Evolutionary conservation across 75 land plant species (phyloP), one percentile per base, ranked within the genome.

Genomic region (Pinus tabuliformis): DNA sequence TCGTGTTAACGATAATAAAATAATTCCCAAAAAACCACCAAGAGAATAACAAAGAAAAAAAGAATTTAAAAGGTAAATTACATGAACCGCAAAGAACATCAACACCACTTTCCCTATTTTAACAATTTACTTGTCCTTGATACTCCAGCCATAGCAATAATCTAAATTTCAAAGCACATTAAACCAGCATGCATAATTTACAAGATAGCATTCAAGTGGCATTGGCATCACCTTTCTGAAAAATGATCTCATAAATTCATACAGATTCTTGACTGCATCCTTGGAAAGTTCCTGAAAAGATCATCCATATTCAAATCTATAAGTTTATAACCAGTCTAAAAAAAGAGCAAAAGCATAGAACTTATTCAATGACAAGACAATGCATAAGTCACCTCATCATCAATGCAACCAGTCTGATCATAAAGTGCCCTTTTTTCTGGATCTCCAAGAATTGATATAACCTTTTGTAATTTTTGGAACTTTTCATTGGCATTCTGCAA

Each of bases 401-500:
- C 97, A 56, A 84, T 77, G 70, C 90, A 89, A 36, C 99, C 99
- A 66, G 97, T 96, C 77, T 93, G 86, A 78, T 96, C 99, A 86
- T 96, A 96, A 3, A 96, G 45, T 58, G 89, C 89, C 24, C 97
- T 85, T 70, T 96, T 96, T 77, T 91, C 99, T 42, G 93, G 91
- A 84, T 96, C 92, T 26, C 99, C 99, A 77, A 96, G 89, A 80
- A 96, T 81, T 5, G 91, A 91, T 52, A 96, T 83, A 18, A 93
- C 97, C 81, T 88, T 88, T 66, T 93, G 99, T 77, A 96, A 75
- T 56, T 85, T 83, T 83, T 93, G 99, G 76, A 96, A 96, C 77
- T 93, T 96, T 74, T 93, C 96, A 61, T 96, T 96, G 45, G 99
- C 97, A 74, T 89, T 86, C 99, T 96, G 82, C 62, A 87, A 9